Conservation (phyloP, 176 grass and related monocot genomes). For the Zoysia pacifica region DNA sequence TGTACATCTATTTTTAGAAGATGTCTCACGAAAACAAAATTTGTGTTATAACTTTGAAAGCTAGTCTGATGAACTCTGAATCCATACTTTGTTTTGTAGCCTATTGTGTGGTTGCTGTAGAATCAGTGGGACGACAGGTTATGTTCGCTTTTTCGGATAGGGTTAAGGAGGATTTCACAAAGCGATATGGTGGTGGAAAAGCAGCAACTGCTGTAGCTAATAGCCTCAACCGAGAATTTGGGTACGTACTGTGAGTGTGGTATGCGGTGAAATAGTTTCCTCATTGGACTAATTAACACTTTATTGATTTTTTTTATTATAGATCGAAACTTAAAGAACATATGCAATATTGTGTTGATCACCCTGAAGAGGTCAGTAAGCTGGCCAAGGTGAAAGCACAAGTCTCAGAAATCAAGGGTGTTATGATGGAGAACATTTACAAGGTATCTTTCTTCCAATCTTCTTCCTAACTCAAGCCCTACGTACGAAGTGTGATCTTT, state of each 20-base stretch:
- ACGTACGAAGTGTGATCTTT: background rate
- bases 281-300: background rate
- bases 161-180: conserved; percentile 87
- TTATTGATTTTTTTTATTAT: background rate
- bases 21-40: too few relatives aligned
- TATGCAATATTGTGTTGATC: conserved; percentile 92
- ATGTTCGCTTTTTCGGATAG: conserved; percentile 83
- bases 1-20: conserved; percentile 35
- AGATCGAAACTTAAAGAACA: conserved; percentile 95
- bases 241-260: conserved; percentile 37
- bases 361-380: conserved; percentile 93
- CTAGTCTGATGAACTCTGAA: background rate
- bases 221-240: conserved; percentile 84
- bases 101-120: conserved; percentile 89
- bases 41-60: too few relatives aligned
- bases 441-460: conserved; percentile 45
- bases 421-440: conserved; percentile 96
- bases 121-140: conserved; percentile 81
- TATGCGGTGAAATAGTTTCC: background rate
- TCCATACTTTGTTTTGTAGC: conserved; percentile 46
- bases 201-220: conserved; percentile 74
- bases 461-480: background rate
- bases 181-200: conserved; percentile 85
- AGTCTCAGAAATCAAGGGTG: conserved; percentile 92
- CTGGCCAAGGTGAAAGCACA: conserved; percentile 87